A percentile compares a stretch with the other conserved stretches of the same genome.
Evolutionary conservation across 176 grass and related monocot species (phyloP).

Genomic region (Eleusine coracana): DNA sequence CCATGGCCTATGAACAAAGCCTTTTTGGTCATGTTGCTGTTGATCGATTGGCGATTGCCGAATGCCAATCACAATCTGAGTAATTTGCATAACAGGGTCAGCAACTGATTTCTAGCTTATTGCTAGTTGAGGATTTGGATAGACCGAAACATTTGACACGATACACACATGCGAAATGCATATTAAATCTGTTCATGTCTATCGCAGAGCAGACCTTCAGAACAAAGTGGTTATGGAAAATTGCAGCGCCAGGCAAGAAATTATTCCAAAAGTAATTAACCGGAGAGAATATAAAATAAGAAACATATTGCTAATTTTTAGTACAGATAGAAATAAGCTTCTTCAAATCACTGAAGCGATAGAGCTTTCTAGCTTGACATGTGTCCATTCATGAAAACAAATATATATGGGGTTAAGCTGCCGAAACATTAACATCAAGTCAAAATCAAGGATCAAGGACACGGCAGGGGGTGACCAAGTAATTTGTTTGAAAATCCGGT

Average conservation of each 20-base stretch:
- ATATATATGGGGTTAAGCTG: not conserved
- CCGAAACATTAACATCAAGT: not conserved
- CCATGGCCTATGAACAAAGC: not conserved
- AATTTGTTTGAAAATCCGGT: conserved; percentile 37
- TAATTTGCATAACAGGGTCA: not conserved
- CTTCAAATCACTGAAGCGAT: not conserved
- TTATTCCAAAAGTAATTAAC: not conserved
- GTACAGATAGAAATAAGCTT: not conserved
- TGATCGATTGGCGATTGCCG: not conserved
- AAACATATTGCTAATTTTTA: not conserved
- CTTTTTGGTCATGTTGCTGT: not conserved
- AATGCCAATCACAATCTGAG: not conserved
- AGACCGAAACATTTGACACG: not conserved
- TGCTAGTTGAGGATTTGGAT: not conserved
- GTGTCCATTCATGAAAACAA: not conserved
- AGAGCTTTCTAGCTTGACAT: conserved; percentile 32
- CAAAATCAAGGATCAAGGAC: conserved; percentile 26
- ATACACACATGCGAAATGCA: not conserved
- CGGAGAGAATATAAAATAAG: not conserved
- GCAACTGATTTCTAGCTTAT: not conserved
- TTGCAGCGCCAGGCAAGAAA: not conserved
- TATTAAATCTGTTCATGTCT: not conserved
- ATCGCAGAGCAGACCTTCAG: not conserved
- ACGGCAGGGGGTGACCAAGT: not conserved
- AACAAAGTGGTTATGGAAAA: not conserved